Percentiles rank a stretch among this genome's conserved stretches.
phyloP scores from a whole-genome alignment of 2,329 filamentous ascomycete genomes.

The Alternaria panax region DNA sequence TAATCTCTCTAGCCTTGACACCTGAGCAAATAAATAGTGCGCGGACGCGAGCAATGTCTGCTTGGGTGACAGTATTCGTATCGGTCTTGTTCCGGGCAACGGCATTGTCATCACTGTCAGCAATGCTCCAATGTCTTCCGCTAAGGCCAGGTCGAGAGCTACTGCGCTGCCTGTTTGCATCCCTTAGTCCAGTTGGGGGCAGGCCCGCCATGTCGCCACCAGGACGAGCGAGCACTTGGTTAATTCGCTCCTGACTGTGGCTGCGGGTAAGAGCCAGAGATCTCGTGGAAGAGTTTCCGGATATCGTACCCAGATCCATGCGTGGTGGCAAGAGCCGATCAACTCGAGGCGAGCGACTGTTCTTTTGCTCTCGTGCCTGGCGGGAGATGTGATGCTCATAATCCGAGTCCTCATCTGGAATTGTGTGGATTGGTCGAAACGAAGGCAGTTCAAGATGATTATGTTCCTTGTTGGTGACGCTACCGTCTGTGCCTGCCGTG shows the following conservation, averaged over 20 bases:
- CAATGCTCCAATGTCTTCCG: constrained; percentile 66
- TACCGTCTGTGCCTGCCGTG: constrained; percentile 35
- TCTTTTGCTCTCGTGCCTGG: constrained; percentile 49
- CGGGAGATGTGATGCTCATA: constrained; percentile 51
- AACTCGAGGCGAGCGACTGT: constrained; percentile 53
- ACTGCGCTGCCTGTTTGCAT: constrained; percentile 29
- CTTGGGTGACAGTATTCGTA: constrained; percentile 52
- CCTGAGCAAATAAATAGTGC: constrained; percentile 82
- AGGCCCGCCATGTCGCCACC: constrained; percentile 39
- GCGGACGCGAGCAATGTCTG: constrained; percentile 81
- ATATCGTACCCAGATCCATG: constrained; percentile 54
- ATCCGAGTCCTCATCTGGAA: constrained; percentile 30
- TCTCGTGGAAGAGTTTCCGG: constrained; percentile 28
- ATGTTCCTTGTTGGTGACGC: constrained; percentile 30
- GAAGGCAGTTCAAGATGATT: constrained; percentile 47
- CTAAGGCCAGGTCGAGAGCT: constrained; percentile 49
- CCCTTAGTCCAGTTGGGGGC: constrained; percentile 41
- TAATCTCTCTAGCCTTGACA: constrained; percentile 87
- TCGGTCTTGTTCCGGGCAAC: constrained; percentile 34
- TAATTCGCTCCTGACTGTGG: constrained; percentile 38
- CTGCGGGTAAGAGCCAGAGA: constrained; percentile 34
- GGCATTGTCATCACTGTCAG: constrained; percentile 51
- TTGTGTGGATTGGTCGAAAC: constrained; percentile 41
- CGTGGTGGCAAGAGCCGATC: constrained; percentile 58
- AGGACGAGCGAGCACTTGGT: constrained; percentile 40